Conservation (phyloP, 1,284 basidiomycete genomes). For the Peniophora sp. region DNA sequence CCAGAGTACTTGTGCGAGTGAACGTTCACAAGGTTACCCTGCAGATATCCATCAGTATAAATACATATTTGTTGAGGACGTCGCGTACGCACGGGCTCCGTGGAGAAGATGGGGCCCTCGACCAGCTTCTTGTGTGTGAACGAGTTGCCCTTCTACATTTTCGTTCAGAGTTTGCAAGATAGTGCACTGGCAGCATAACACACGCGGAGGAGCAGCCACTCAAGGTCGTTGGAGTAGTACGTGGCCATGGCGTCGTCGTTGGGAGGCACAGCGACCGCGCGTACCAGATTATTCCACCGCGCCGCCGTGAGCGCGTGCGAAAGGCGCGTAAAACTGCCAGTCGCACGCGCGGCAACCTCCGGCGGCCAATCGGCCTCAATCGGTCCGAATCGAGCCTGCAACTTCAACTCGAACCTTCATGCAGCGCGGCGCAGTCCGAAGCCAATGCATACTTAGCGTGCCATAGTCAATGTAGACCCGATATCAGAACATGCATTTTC, state of each 20-base stretch:
- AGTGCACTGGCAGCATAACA: slow-evolving; percentile 21
- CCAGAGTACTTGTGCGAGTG: slow-evolving; percentile 90
- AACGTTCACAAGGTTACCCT: slow-evolving; percentile 83
- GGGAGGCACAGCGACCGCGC: neutral
- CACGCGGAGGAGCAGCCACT: slow-evolving; percentile 87
- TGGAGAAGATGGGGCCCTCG: slow-evolving; percentile 75
- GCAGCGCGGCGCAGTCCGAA: no score
- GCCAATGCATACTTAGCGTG: no score
- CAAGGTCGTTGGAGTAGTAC: slow-evolving; percentile 76
- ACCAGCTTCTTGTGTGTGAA: slow-evolving; percentile 72
- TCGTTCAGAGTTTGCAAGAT: neutral
- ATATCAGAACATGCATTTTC: no score
- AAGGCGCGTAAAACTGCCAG: slow-evolving; percentile 10
- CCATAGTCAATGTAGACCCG: no score
- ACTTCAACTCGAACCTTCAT: no score
- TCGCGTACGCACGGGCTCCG: slow-evolving; percentile 62
- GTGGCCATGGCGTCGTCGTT: slow-evolving; percentile 14
- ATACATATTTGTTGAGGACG: neutral
- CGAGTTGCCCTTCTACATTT: slow-evolving; percentile 67
- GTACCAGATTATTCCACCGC: no score
- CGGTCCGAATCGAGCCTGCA: no score
- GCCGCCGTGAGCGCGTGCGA: slow-evolving; percentile 9
- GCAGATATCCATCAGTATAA: slow-evolving; percentile 2
- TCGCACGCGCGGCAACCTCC: neutral
- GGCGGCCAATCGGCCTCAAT: no score